Evolutionary conservation across 352 stramenopile species (phyloP).

Genomic region (Globisporangium cederbergense): DNA sequence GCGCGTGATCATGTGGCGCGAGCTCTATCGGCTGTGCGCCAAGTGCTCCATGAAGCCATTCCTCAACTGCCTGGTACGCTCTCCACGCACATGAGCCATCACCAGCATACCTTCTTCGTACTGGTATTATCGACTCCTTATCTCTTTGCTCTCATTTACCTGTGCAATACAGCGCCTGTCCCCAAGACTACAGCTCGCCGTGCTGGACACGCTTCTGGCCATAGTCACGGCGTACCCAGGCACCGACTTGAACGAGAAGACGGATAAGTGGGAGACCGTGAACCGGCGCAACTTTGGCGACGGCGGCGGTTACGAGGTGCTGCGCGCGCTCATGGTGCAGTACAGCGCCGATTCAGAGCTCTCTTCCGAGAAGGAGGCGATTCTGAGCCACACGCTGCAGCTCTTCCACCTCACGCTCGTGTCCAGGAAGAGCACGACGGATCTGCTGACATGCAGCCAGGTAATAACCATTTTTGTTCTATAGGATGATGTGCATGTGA

Average conservation of each 20-base stretch:
- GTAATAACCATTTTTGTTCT: not conserved
- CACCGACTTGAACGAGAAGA: slow-evolving; percentile 50
- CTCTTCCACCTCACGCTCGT: slow-evolving; percentile 71
- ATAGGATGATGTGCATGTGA: too few species aligned
- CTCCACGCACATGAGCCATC: not conserved
- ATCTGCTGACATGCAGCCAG: slow-evolving; percentile 52
- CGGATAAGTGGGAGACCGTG: slow-evolving; percentile 66
- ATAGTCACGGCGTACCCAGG: slow-evolving; percentile 59
- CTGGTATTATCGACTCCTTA: too few species aligned
- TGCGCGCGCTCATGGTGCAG: slow-evolving; percentile 65
- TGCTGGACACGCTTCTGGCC: slow-evolving; percentile 59
- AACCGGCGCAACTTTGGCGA: slow-evolving; percentile 79
- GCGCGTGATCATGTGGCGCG: slow-evolving; percentile 71
- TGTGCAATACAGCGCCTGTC: slow-evolving; percentile 34
- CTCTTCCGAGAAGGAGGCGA: slow-evolving; percentile 23
- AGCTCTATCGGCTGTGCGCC: slow-evolving; percentile 75
- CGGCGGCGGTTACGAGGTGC: slow-evolving; percentile 61
- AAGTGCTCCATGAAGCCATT: slow-evolving; percentile 86
- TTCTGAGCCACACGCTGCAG: slow-evolving; percentile 51
- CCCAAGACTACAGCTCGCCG: slow-evolving; percentile 42
- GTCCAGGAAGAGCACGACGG: slow-evolving; percentile 41
- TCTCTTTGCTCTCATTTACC: too few species aligned
- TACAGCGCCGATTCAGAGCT: slow-evolving; percentile 32
- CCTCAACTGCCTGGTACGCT: slow-evolving; percentile 57
- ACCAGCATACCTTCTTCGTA: not conserved